Base-by-base conservation (phyloP, 2,329 filamentous ascomycete genomes). In the Coniochaeta sp. region DNA sequence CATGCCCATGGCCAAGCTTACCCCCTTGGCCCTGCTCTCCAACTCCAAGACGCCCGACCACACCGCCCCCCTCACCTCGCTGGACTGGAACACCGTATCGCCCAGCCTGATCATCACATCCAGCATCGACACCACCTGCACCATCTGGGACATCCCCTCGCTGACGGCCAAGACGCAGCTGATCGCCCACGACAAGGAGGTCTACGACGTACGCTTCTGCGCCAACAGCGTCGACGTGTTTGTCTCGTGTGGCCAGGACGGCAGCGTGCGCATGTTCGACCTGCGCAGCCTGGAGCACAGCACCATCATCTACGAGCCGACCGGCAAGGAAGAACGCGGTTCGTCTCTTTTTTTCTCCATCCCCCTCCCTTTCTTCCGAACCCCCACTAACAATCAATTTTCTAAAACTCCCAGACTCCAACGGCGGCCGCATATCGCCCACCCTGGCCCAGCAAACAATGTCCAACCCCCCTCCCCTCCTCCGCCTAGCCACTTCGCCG, bases 1-100 rank as follows among this genome's bases (percentile, higher is more conserved):
- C 71, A 67, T 83, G 74, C 71, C 84, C 70, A 71, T 87, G 74
- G 79, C 85, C 74, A 99, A 99, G 74, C 81, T 99, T 52, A 96
- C 93, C 6, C 95, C 95, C 3, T 79, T 99, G 58, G 95, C 95
- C 0, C 81, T 99, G 58, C 81, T 99, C 17, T 98, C 93, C 36
- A 99, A 99, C 75, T 97, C 93, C 33, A 99, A 99, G 77, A 98
- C 95, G 0, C 95, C 95, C 4, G 95, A 99, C 70, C 96, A 99
- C 71, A 99, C 95, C 6, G 95, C 95, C 16, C 95, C 95, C 22
- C 85, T 99, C 61, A 99, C 95, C 1, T 97, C 93, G 17, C 81
- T 99, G 55, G 95, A 99, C 73, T 99, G 95, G 95, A 99, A 99
- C 70, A 96, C 91, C 1, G 89, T 99, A 58, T 96, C 92, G 26